Base-by-base conservation (phyloP, 768 basidiomycete genomes). In the Naganishia randhawae region DNA sequence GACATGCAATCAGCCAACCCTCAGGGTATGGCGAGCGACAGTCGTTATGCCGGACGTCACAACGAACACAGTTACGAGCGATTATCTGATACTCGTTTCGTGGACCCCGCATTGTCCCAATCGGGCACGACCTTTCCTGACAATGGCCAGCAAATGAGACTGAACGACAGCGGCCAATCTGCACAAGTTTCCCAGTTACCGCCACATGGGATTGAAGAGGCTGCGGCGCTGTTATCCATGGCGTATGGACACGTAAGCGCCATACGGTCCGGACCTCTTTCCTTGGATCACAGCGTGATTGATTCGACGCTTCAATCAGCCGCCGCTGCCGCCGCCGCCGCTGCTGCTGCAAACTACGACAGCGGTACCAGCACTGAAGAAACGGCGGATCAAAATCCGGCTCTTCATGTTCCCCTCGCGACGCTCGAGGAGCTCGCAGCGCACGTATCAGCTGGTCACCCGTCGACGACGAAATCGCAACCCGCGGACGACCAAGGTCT, bases 121-220 rank as follows among this genome's bases (percentile, higher is more conserved):
- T 22, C 37, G 5, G 22, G 22, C 7, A 14, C 37, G 35, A n/a
- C n/a, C n/a, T 17, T 61, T 25, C 8, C 37, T 13, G 57, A 61
- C 27, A 39, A 19, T 25, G 19, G 19, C 3, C 57, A 41, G 37
- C 57, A 39, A 29, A 9, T 25, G 13, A 39, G 57, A 29, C 11
- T 62, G 39, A 48, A 22, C n/a, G n/a, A n/a, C 25, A 22, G 25
- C 68, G 69, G n/a, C 70, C 69, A 48, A 69, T 67, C 54, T 72
- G 71, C 6, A 68, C 69, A 57, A 68, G 70, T n/a, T 68, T 68
- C 33, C 71, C 73, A 27, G 70, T 71, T 41, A 68, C 72, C 22
- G 73, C 74, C 55, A 35, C 71, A 75, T 33, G 74, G 77, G 29
- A 73, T 80, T 6, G 78, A 80, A 65, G 76, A 80, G 45, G 78